Evolutionary conservation across 495 filamentous ascomycete genomes (phyloP).

Genomic region (Penicillium macrosclerotiorum): DNA sequence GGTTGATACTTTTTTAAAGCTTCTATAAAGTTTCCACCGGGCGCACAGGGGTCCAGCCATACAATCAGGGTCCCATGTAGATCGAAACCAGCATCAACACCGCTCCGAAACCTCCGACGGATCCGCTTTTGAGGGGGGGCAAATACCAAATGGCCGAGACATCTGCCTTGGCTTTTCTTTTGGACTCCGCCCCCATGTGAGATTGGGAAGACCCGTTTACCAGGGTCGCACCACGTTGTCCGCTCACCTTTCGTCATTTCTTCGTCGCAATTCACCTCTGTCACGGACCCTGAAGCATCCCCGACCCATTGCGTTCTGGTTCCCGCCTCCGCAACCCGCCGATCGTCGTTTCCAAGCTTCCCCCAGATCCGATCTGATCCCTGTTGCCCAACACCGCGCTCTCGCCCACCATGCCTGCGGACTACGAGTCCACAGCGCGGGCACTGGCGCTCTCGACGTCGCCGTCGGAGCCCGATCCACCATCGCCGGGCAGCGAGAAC

Average conservation of each 20-base stretch:
- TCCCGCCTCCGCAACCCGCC: constrained; percentile 2
- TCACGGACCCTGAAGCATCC: background rate
- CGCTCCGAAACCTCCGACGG: constrained; percentile 7
- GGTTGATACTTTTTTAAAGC: no score
- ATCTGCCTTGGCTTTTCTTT: constrained; percentile 1
- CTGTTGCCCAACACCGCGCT: constrained; percentile 2
- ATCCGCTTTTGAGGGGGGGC: constrained; percentile 2
- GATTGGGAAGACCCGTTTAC: no score
- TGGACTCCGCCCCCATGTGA: constrained; percentile 4
- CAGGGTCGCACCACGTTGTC: no score
- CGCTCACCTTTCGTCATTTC: no score
- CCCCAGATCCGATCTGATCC: constrained; percentile 8
- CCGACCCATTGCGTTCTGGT: background rate
- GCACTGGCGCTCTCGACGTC: constrained; percentile 62
- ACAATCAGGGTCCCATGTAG: background rate
- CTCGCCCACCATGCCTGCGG: constrained; percentile 46
- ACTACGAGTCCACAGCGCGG: constrained; percentile 62
- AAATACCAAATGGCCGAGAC: background rate
- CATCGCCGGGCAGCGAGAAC: constrained; percentile 30
- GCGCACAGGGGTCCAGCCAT: background rate
- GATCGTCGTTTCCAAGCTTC: constrained; percentile 2
- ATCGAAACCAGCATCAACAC: constrained; percentile 4
- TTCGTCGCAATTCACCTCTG: background rate
- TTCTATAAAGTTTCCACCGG: constrained; percentile 1
- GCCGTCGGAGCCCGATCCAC: constrained; percentile 36